These are phyloP conservation scores for Fusarium piperis DNA, from an alignment of 2,329 filamentous ascomycete genomes.

Conservation along the genomic window DNA sequence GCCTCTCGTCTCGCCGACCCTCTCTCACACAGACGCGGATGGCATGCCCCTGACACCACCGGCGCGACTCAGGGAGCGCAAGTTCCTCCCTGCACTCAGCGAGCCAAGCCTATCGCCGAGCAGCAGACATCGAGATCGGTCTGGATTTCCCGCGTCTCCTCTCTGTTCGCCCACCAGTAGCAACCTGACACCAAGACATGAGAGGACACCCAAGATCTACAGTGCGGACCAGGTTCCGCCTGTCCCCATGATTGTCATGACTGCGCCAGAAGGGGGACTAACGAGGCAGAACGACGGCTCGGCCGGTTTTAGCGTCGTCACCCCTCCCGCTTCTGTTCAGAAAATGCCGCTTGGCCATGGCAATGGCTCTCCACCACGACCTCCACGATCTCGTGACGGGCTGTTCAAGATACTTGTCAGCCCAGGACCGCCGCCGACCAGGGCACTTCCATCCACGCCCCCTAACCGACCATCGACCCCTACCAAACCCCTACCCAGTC, in stretches of 20 bases:
- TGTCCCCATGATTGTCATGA: slow-evolving; percentile 32
- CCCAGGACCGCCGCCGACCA: slow-evolving; percentile 56
- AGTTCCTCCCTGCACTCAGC: slow-evolving; percentile 48
- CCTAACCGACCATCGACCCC: slow-evolving; percentile 23
- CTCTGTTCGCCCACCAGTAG: slow-evolving; percentile 50
- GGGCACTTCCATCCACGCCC: slow-evolving; percentile 48
- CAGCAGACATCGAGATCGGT: slow-evolving; percentile 15
- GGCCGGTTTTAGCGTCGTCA: slow-evolving; percentile 6
- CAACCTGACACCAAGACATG: slow-evolving; percentile 49
- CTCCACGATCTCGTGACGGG: slow-evolving; percentile 14
- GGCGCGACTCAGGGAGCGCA: slow-evolving; percentile 58
- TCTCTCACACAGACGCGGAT: slow-evolving; percentile 38
- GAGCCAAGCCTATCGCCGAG: slow-evolving; percentile 1
- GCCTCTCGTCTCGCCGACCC: slow-evolving; percentile 53
- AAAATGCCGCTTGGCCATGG: background rate
- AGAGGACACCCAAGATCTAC: slow-evolving; percentile 31
- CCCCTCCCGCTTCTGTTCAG: slow-evolving; percentile 15
- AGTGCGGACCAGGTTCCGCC: slow-evolving; percentile 17
- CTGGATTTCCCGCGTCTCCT: slow-evolving; percentile 50
- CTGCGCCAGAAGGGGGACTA: slow-evolving; percentile 16
- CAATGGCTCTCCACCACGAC: slow-evolving; percentile 22
- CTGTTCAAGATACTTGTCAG: slow-evolving; percentile 39
- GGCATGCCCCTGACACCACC: slow-evolving; percentile 54
- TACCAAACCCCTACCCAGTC: slow-evolving; percentile 14
- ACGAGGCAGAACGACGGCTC: background rate